Base-by-base conservation (phyloP, 345 rosid genomes). In the Arabidopsis suecica region DNA sequence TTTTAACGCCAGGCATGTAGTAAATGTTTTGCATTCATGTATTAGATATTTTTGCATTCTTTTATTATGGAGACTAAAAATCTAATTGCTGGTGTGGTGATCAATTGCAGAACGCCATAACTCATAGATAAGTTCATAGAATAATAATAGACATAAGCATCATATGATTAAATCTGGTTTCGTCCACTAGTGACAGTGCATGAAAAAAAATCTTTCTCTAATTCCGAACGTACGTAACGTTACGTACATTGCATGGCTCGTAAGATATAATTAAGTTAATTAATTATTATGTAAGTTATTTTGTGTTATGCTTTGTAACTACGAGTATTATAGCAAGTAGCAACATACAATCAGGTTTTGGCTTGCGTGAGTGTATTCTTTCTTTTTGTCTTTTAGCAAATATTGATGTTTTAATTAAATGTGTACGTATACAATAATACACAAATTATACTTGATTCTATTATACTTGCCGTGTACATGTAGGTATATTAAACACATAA, bases 341-440 rank as follows among this genome's bases (percentile, higher is more conserved):
- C 58, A 69, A 68, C 55, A 53, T 34, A 53, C 57, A 42, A 5
- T 53, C 58, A 42, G 25, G 22, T 61, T 76, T 40, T 76, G 45
- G 71, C 65, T 62, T 63, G 38, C 80, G 75, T 77, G 66, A 70
- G 22, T 34, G 45, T 47, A 61, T 62, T 11, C 34, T 34, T 18
- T 55, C 0, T 4, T 59, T 55, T 77, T 69, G 75, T 63, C 53
- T 55, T 77, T 77, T 77, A 77, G 65, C 54, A 77, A 70, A 63
- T 34, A 63, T 55, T 55, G 36, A 63, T 55, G 66, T 66, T 47
- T 65, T 65, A 69, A 47, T 63, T 32, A 62, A 62, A 64, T 42
- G 74, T 62, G 37, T 69, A 76, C 71, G 71, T 76, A 68, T 68
- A 68, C 53, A 42, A 76, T 42, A 60, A 76, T 69, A 77, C 71